Conservation (phyloP, 2,329 filamentous ascomycete species). For the Cercospora sp. region DNA sequence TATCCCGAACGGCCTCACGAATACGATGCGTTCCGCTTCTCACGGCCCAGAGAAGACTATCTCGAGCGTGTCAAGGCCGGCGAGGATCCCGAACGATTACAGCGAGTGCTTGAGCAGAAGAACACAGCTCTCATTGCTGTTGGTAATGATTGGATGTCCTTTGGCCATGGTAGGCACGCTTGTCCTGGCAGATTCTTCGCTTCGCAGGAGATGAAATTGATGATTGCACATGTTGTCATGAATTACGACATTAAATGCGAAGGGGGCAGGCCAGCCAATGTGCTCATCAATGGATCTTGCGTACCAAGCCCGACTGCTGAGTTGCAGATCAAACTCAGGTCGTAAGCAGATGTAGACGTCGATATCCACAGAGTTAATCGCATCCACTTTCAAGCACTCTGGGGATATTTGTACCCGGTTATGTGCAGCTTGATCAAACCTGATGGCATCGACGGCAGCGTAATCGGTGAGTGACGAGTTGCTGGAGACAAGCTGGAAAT, state of each 20-base stretch:
- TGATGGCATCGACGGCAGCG: not conserved
- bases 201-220: conserved; percentile 50
- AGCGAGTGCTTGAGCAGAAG: conserved; percentile 20
- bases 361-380: not conserved
- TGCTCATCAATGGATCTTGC: conserved; percentile 20
- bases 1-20: conserved; percentile 27
- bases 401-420: not conserved
- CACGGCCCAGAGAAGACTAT: conserved; percentile 19
- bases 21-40: conserved; percentile 35
- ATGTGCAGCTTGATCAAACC: not conserved
- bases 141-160: conserved; percentile 19
- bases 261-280: conserved; percentile 23
- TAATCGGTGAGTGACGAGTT: no score
- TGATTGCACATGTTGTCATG: conserved; percentile 46
- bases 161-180: conserved; percentile 28
- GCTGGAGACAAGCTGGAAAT: not conserved
- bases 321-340: conserved; percentile 19
- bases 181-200: conserved; percentile 48
- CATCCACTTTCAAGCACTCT: not conserved
- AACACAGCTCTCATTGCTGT: conserved; percentile 19
- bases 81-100: conserved; percentile 2
- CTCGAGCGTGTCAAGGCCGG: conserved; percentile 9
- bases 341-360: not conserved
- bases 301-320: conserved; percentile 17
- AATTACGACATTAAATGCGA: conserved; percentile 42